A percentile compares a stretch with the other conserved stretches of the same genome.
phyloP scores from a whole-genome alignment of 148 eudicot genomes.

The Heliamphora exappendiculata region DNA sequence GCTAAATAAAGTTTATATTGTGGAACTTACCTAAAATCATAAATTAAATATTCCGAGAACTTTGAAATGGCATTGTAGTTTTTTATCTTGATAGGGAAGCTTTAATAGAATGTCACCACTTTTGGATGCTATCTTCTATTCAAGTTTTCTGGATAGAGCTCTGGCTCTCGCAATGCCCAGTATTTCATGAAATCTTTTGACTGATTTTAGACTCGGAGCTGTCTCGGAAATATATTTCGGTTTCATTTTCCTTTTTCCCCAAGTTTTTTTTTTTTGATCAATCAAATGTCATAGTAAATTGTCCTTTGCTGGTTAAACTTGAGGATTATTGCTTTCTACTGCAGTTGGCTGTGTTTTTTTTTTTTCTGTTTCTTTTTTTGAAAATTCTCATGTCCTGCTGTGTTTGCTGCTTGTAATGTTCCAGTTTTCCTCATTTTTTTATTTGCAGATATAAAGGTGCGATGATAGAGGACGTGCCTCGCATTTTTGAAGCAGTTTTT shows the following conservation, averaged over 20 bases:
- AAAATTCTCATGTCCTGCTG: neutral
- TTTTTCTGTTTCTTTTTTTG: no score
- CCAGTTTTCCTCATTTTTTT: neutral
- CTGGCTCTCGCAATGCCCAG: neutral
- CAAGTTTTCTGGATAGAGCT: neutral
- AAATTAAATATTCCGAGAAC: neutral
- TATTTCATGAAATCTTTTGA: neutral
- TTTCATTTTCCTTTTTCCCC: neutral
- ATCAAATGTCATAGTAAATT: no score
- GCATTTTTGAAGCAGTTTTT: slow-evolving; percentile 91
- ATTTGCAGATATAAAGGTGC: slow-evolving; percentile 66
- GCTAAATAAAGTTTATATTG: neutral
- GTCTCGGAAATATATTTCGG: neutral
- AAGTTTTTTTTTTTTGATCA: no score
- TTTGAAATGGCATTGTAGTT: neutral
- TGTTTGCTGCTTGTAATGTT: neutral
- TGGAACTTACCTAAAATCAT: neutral
- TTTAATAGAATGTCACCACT: neutral
- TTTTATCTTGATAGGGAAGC: neutral
- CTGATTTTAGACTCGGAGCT: neutral
- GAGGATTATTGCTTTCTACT: neutral
- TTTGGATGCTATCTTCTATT: neutral
- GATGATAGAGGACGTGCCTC: slow-evolving; percentile 90
- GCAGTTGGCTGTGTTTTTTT: neutral
- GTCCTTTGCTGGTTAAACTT: neutral